These are phyloP conservation scores for Colletotrichum neosansevieriae DNA, from an alignment of 2,329 filamentous ascomycete species.

Conservation along the genomic window DNA sequence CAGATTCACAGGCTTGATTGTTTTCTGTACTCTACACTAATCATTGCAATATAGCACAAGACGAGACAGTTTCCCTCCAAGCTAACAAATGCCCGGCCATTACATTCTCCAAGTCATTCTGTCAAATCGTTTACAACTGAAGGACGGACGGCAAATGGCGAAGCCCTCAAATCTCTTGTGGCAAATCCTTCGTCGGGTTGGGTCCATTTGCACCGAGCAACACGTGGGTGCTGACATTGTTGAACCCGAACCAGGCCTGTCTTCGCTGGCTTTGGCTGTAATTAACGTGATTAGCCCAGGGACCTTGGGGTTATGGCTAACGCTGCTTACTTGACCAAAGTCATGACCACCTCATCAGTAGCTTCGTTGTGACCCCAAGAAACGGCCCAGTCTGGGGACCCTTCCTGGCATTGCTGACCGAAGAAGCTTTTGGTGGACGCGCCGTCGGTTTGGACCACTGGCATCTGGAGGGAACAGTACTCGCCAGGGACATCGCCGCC, in stretches of 20 bases:
- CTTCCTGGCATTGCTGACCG: constrained; percentile 42
- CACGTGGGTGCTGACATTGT: constrained; percentile 27
- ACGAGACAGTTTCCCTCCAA: too few relatives aligned
- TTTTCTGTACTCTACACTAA: too few relatives aligned
- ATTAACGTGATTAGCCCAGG: neutral
- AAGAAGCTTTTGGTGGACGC: constrained; percentile 45
- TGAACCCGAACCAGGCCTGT: constrained; percentile 36
- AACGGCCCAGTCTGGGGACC: constrained; percentile 43
- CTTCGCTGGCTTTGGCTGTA: constrained; percentile 13
- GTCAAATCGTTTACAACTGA: too few relatives aligned
- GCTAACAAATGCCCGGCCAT: too few relatives aligned
- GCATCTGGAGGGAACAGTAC: constrained; percentile 39
- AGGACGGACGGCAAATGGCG: too few relatives aligned
- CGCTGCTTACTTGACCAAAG: constrained; percentile 47
- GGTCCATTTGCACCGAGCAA: constrained; percentile 22
- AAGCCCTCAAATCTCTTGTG: too few relatives aligned
- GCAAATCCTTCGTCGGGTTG: constrained; percentile 4
- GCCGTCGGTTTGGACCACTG: constrained; percentile 27
- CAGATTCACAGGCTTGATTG: too few relatives aligned
- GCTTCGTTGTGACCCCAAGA: constrained; percentile 49
- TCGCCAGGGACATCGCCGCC: neutral
- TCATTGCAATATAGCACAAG: too few relatives aligned
- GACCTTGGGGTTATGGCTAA: too few relatives aligned
- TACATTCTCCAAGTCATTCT: too few relatives aligned
- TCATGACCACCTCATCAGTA: constrained; percentile 47